Evolutionary conservation across 805 yeast species (phyloP).

Genomic region (Soucietia sequanensis): DNA sequence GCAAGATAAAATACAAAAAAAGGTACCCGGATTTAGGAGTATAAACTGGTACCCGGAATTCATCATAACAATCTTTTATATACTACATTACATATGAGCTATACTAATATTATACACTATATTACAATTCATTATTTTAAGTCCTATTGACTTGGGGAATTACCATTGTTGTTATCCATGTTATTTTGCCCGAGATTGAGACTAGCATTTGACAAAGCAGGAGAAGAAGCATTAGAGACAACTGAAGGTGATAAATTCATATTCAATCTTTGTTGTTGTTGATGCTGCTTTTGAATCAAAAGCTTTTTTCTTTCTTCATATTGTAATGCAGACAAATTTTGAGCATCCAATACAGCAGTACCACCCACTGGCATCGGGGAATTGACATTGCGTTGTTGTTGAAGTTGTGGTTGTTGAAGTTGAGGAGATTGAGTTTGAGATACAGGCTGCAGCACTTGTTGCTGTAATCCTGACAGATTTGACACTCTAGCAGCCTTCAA

Average conservation of each 20-base stretch:
- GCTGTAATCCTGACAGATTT: neutral
- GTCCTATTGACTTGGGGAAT: neutral
- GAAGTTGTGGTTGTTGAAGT: constrained; percentile 6
- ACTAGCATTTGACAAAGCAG: constrained; percentile 1
- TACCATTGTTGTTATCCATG: neutral
- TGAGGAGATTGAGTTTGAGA: constrained; percentile 3
- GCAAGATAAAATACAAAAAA: neutral
- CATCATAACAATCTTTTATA: no score
- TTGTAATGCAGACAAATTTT: constrained; percentile 27
- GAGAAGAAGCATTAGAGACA: neutral
- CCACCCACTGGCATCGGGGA: constrained; percentile 10
- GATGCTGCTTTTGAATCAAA: constrained; percentile 32
- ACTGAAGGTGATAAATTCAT: neutral
- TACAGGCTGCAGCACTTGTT: constrained; percentile 4
- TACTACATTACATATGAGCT: no score
- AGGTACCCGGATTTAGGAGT: neutral
- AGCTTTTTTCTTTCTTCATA: constrained; percentile 38
- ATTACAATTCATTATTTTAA: neutral
- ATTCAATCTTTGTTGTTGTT: constrained; percentile 11
- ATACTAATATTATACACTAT: no score
- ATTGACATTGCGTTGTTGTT: constrained; percentile 11
- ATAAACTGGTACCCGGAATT: neutral
- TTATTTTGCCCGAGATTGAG: constrained; percentile 1
- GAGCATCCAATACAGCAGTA: constrained; percentile 16
- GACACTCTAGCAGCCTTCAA: constrained; percentile 29